Conservation (phyloP, 2,329 filamentous ascomycete species). For the Scortechinia acanthostroma region DNA sequence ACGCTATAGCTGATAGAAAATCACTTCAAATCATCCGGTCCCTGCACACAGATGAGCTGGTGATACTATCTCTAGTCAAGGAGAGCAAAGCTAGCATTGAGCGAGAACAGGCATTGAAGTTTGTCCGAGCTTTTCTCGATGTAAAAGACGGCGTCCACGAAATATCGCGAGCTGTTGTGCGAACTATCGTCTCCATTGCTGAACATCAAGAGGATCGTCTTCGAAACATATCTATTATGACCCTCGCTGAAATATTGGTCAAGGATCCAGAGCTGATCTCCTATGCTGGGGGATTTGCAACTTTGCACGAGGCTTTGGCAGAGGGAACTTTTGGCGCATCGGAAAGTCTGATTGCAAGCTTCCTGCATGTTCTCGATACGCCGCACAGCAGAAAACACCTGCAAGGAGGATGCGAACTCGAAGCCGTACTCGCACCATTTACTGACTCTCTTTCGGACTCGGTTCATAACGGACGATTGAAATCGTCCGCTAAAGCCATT, state of each 20-base stretch:
- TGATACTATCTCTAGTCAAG: constrained; percentile 86
- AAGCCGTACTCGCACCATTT: constrained; percentile 83
- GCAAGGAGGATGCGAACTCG: constrained; percentile 81
- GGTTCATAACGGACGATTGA: constrained; percentile 46
- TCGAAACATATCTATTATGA: constrained; percentile 85
- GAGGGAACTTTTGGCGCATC: constrained; percentile 90
- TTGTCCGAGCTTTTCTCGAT: constrained; percentile 88
- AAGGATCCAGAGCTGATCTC: constrained; percentile 77
- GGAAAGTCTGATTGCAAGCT: constrained; percentile 79
- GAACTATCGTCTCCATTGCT: constrained; percentile 87
- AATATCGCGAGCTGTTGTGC: constrained; percentile 77
- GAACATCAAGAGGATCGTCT: constrained; percentile 74
- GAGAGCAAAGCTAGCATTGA: constrained; percentile 96
- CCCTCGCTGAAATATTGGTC: constrained; percentile 82
- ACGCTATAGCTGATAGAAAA: constrained; percentile 84
- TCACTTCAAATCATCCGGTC: constrained; percentile 82
- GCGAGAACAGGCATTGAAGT: constrained; percentile 92
- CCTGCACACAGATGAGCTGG: constrained; percentile 85
- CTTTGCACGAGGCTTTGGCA: constrained; percentile 83
- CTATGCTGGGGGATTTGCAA: constrained; percentile 74
- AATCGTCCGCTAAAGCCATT: constrained; percentile 87
- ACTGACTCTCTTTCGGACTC: constrained; percentile 70
- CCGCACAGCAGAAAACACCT: constrained; percentile 75
- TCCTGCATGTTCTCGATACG: constrained; percentile 81
- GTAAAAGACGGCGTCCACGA: constrained; percentile 88